phyloP scores from a whole-genome alignment of 345 rosid genomes.

The Stellera chamaejasme region DNA sequence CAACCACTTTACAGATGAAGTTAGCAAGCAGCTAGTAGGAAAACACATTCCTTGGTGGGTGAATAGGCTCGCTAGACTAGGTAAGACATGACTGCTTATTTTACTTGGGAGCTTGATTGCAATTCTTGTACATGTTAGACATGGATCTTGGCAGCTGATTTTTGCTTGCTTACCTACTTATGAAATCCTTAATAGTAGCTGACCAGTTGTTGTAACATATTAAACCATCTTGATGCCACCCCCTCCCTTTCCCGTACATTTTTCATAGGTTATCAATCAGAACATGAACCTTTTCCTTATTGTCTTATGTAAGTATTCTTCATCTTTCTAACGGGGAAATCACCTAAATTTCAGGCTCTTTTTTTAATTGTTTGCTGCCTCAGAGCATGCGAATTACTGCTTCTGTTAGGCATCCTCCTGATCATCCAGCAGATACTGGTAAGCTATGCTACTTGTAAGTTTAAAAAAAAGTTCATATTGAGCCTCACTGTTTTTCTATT shows the following conservation, averaged over 20 bases:
- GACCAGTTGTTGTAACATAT: too few species aligned
- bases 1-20: constrained; percentile 91
- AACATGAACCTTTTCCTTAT: too few species aligned
- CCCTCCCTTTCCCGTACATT: too few species aligned
- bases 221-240: too few species aligned
- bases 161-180: too few species aligned
- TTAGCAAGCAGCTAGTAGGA: constrained; percentile 59
- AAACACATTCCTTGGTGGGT: constrained; percentile 94
- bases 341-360: constrained; percentile 65
- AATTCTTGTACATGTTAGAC: neutral
- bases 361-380: constrained; percentile 87
- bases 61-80: constrained; percentile 78
- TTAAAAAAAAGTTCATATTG: constrained; percentile 2
- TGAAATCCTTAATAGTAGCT: too few species aligned
- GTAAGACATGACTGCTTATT: constrained; percentile 27
- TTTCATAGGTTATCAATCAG: too few species aligned
- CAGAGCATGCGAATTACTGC: constrained; percentile 65
- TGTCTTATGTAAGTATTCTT: neutral
- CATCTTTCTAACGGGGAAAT: constrained; percentile 9
- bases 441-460: constrained; percentile 11
- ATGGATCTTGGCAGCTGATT: too few species aligned
- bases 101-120: too few species aligned
- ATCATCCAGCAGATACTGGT: constrained; percentile 69
- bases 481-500: neutral
- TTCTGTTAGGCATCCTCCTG: constrained; percentile 72